Conservation (phyloP, 2,329 filamentous ascomycete species). For the Teratosphaeria pseudoeucalypti region DNA sequence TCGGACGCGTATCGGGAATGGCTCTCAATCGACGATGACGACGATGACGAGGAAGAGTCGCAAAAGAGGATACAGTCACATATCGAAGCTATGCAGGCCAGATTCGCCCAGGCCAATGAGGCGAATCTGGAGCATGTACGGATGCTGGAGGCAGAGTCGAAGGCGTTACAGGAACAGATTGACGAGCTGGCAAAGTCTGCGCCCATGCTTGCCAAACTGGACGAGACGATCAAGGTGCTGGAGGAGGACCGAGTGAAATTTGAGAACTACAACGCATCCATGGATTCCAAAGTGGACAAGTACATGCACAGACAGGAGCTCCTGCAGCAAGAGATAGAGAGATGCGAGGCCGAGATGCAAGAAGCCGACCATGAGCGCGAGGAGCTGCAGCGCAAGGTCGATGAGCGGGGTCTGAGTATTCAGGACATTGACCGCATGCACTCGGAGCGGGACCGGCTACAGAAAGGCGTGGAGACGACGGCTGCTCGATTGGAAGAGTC, state of each 20-base stretch:
- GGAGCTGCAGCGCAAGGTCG: slow-evolving; percentile 72
- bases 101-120: slow-evolving; percentile 76
- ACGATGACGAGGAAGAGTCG: slow-evolving; percentile 74
- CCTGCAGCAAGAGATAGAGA: slow-evolving; percentile 77
- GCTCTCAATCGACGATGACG: slow-evolving; percentile 69
- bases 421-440: slow-evolving; percentile 99
- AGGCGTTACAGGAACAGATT: slow-evolving; percentile 71
- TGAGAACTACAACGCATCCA: slow-evolving; percentile 81
- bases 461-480: slow-evolving; percentile 73
- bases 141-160: slow-evolving; percentile 76
- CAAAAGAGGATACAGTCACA: slow-evolving; percentile 73
- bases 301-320: slow-evolving; percentile 72
- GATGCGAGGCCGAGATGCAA: slow-evolving; percentile 61
- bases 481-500: slow-evolving; percentile 69
- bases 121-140: slow-evolving; percentile 77
- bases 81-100: slow-evolving; percentile 73
- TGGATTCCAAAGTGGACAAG: slow-evolving; percentile 77
- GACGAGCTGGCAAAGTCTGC: slow-evolving; percentile 80
- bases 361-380: slow-evolving; percentile 75
- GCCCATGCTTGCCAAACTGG: slow-evolving; percentile 71
- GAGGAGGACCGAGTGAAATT: slow-evolving; percentile 94
- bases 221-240: slow-evolving; percentile 84
- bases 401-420: slow-evolving; percentile 89
- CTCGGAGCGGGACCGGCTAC: slow-evolving; percentile 83
- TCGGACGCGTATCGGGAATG: slow-evolving; percentile 86